phyloP scores from a whole-genome alignment of 1,139 yeast species.

The Wickerhamiella infanticola region DNA sequence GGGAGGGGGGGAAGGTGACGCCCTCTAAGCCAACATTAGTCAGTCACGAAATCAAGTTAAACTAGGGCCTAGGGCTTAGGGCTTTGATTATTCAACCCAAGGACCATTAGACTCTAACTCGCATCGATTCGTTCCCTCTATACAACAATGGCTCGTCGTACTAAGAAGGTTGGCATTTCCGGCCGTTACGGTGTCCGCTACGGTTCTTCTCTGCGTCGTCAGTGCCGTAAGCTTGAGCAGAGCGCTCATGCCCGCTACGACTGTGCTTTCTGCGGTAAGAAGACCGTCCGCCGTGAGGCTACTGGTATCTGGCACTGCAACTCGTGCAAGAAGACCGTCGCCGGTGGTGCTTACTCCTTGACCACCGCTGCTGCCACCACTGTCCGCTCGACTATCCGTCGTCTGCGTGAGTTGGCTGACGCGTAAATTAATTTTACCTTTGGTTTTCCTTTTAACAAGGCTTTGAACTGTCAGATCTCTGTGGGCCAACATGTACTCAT shows the following conservation, averaged over 20 bases:
- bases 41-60: neutral
- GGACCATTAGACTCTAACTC: neutral
- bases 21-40: neutral
- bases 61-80: neutral
- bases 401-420: constrained; percentile 99
- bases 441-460: constrained; percentile 1
- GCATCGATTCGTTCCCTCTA: constrained; percentile 2
- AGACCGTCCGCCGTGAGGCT: constrained; percentile 94
- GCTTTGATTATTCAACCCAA: neutral
- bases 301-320: constrained; percentile 98
- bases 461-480: neutral
- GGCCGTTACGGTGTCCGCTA: constrained; percentile 99
- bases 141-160: constrained; percentile 33
- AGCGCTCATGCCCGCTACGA: constrained; percentile 98
- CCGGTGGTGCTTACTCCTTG: constrained; percentile 99
- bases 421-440: constrained; percentile 39
- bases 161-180: constrained; percentile 99
- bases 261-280: constrained; percentile 99
- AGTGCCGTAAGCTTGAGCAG: constrained; percentile 97
- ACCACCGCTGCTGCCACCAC: constrained; percentile 98
- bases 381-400: constrained; percentile 99
- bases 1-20: too few species aligned
- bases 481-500: neutral
- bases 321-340: constrained; percentile 90
- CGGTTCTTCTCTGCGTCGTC: constrained; percentile 99